Percentiles rank a stretch among this genome's conserved stretches.
Conservation (phyloP, 441 rosid genomes). For the Populus hybrid region DNA sequence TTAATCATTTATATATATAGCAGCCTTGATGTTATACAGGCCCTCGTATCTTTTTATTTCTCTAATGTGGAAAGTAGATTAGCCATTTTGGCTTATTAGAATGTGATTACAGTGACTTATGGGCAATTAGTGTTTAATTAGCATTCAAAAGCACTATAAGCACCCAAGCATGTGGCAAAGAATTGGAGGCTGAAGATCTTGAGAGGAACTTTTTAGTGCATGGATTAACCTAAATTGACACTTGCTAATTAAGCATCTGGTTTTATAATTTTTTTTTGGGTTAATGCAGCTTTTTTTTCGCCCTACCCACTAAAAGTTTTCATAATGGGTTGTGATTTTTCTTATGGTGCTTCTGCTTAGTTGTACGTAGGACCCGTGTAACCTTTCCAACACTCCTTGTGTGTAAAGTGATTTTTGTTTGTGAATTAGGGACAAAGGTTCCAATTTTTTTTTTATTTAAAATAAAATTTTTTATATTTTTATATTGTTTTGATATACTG, state of each 20-base stretch:
- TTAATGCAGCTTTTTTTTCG: too few species aligned
- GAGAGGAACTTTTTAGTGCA: too few species aligned
- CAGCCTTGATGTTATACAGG: not conserved
- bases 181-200: too few species aligned
- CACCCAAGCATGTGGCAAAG: not conserved
- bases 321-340: not conserved
- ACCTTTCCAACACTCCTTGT: not conserved
- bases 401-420: constrained; percentile 19
- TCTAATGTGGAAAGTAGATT: constrained; percentile 22
- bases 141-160: not conserved
- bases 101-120: not conserved
- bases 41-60: not conserved
- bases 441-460: too few species aligned
- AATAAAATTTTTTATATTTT: too few species aligned
- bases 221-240: too few species aligned
- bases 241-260: too few species aligned
- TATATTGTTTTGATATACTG: too few species aligned
- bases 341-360: not conserved
- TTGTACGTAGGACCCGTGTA: constrained; percentile 12
- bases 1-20: not conserved
- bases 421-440: constrained; percentile 2
- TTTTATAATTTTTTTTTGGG: too few species aligned
- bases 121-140: not conserved
- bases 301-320: not conserved
- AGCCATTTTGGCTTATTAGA: constrained; percentile 11